These are phyloP conservation scores for Cyphellophora europaea DNA, from an alignment of 2,329 filamentous ascomycete genomes.

Conservation along the genomic window DNA sequence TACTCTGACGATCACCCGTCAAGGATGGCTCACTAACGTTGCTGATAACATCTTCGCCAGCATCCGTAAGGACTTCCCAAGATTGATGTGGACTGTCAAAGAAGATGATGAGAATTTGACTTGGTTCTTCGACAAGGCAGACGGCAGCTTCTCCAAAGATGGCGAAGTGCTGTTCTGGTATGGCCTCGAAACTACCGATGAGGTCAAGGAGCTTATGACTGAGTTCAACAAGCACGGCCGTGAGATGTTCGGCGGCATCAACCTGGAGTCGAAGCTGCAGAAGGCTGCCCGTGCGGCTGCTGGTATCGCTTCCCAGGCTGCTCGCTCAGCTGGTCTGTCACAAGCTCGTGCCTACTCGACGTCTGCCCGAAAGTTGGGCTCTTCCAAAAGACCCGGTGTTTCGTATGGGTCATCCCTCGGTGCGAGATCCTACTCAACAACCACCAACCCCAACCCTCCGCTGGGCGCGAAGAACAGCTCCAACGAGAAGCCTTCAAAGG, in stretches of 20 bases:
- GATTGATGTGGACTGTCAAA: slow-evolving; percentile 92
- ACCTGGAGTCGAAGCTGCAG: slow-evolving; percentile 76
- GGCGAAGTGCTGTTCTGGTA: slow-evolving; percentile 96
- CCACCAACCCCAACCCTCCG: slow-evolving; percentile 81
- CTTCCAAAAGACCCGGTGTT: slow-evolving; percentile 18
- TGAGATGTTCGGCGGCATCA: slow-evolving; percentile 81
- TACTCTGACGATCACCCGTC: slow-evolving; percentile 86
- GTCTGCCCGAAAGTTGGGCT: slow-evolving; percentile 30
- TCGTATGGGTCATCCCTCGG: neutral
- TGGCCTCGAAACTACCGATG: slow-evolving; percentile 70
- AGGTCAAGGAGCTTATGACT: slow-evolving; percentile 73
- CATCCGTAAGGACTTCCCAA: slow-evolving; percentile 87
- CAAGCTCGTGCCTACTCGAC: slow-evolving; percentile 62
- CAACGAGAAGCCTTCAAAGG: slow-evolving; percentile 66
- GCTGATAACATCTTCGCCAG: slow-evolving; percentile 90
- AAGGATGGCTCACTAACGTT: slow-evolving; percentile 88
- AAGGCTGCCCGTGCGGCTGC: slow-evolving; percentile 64
- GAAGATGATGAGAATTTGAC: slow-evolving; percentile 92
- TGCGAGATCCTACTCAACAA: slow-evolving; percentile 20
- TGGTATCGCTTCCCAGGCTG: slow-evolving; percentile 36
- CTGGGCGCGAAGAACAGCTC: slow-evolving; percentile 81
- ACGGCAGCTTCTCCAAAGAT: slow-evolving; percentile 77
- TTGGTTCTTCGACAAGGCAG: slow-evolving; percentile 97
- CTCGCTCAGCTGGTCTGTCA: slow-evolving; percentile 35
- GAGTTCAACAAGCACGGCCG: slow-evolving; percentile 77